Evolutionary conservation across 2,329 filamentous ascomycete genomes (phyloP).

Genomic region (Dryadomyces quercivorus): DNA sequence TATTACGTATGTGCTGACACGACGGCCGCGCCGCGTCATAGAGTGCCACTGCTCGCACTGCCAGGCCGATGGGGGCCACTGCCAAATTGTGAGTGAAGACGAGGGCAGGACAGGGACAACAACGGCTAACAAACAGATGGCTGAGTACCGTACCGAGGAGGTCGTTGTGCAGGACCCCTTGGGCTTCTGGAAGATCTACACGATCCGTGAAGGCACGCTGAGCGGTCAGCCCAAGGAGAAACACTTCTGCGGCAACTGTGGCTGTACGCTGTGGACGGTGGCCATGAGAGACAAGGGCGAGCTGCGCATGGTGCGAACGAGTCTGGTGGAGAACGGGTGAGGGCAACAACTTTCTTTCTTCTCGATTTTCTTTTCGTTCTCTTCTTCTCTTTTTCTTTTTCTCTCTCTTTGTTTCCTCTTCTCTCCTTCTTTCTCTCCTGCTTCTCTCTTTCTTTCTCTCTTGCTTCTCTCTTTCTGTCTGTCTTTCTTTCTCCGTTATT

Average conservation of each 20-base stretch:
- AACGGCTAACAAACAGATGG: constrained; percentile 7
- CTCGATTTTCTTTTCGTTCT: too few relatives aligned
- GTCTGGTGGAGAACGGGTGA: constrained; percentile 11
- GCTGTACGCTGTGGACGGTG: constrained; percentile 13
- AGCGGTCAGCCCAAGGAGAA: constrained; percentile 14
- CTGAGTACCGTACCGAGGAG: constrained; percentile 10
- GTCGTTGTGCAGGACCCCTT: constrained; percentile 12
- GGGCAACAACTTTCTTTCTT: not conserved
- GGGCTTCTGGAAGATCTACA: constrained; percentile 11
- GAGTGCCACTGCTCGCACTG: constrained; percentile 14
- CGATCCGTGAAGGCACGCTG: constrained; percentile 9
- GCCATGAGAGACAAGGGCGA: constrained; percentile 11
- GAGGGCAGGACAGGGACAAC: too few relatives aligned
- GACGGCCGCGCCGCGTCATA: constrained; percentile 9
- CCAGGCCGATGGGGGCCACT: constrained; percentile 10
- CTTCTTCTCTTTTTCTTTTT: too few relatives aligned
- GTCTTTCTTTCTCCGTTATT: too few relatives aligned
- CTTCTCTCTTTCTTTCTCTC: not conserved
- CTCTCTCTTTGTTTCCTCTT: too few relatives aligned
- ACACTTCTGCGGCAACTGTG: constrained; percentile 14
- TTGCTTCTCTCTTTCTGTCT: not conserved
- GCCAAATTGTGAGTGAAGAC: constrained; percentile 10
- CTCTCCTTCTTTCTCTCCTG: not conserved
- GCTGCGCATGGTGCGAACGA: constrained; percentile 12
- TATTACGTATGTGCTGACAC: constrained; percentile 11